phyloP scores from a whole-genome alignment of 257 asterid genomes.

The Solanum chiquidenum region DNA sequence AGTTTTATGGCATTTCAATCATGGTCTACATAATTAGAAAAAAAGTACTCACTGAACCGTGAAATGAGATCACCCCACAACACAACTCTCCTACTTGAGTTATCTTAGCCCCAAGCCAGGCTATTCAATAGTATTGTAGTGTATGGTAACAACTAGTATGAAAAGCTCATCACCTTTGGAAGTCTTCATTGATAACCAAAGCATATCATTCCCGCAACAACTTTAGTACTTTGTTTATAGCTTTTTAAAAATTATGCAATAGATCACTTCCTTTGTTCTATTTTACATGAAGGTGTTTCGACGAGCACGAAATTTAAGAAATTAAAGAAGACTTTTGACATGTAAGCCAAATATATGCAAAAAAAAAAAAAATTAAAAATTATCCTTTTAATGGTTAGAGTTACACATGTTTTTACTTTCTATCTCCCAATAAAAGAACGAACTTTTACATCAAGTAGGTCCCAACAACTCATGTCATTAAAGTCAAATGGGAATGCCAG shows the following conservation, averaged over 20 bases:
- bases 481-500: not conserved
- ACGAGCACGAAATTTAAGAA: not conserved
- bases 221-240: not conserved
- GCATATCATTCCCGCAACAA: not conserved
- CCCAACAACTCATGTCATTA: not conserved
- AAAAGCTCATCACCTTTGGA: not conserved
- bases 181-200: not conserved
- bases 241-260: not conserved
- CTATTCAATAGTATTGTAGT: not conserved
- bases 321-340: not conserved
- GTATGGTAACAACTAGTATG: not conserved
- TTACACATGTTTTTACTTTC: not conserved
- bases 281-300: not conserved
- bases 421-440: not conserved
- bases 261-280: not conserved
- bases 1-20: not conserved
- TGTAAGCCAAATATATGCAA: not conserved
- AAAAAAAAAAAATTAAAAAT: not conserved
- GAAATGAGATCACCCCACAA: not conserved
- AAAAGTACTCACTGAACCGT: not conserved
- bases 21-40: not conserved
- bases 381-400: not conserved
- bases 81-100: not conserved
- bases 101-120: not conserved
- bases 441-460: not conserved